Conservation (phyloP, 805 yeast genomes). For the Saccharomyces cerevisiae region DNA sequence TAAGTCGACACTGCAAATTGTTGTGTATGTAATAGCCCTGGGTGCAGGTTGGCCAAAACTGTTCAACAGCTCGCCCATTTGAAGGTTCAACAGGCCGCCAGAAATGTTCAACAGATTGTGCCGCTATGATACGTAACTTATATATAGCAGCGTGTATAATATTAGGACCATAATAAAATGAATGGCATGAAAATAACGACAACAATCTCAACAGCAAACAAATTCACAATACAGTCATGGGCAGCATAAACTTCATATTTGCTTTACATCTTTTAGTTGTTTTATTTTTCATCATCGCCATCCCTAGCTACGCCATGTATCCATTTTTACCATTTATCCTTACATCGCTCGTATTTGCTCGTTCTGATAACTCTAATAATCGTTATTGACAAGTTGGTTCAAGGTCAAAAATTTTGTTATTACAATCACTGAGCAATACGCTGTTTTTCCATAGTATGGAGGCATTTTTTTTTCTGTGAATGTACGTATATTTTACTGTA, state of each 20-base stretch:
- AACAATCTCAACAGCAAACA: neutral
- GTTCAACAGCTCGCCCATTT: neutral
- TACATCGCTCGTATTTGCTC: neutral
- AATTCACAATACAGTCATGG: neutral
- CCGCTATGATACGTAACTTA: neutral
- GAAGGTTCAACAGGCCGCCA: neutral
- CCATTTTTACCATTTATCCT: neutral
- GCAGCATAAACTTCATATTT: neutral
- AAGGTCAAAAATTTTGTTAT: neutral
- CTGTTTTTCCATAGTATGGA: neutral
- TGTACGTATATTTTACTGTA: neutral
- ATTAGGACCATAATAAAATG: neutral
- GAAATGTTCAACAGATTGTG: neutral
- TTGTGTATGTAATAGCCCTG: neutral
- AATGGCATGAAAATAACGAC: neutral
- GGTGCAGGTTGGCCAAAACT: neutral
- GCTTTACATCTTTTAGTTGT: neutral
- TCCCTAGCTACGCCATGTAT: neutral
- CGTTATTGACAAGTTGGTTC: neutral
- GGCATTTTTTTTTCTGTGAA: neutral
- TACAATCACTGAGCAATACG: neutral
- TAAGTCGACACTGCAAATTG: neutral
- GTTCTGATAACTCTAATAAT: neutral
- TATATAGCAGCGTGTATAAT: neutral
- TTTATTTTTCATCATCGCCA: neutral